These are phyloP conservation scores for Chalciporus sp. DNA, from an alignment of 1,284 basidiomycete genomes.

Conservation along the genomic window DNA sequence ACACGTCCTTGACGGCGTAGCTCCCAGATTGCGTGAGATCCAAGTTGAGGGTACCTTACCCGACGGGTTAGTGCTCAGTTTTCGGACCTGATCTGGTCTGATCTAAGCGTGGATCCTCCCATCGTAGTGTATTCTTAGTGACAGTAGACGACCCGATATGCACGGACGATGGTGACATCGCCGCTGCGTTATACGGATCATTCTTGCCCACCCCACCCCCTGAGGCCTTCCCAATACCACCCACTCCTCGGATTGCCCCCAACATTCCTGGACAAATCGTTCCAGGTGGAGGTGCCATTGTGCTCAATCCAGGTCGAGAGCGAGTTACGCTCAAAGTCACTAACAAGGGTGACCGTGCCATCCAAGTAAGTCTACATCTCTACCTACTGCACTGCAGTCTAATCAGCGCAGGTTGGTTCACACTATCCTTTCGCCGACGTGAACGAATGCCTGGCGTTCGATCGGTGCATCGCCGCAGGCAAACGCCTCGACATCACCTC, in stretches of 20 bases:
- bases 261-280: constrained; percentile 78
- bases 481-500: constrained; percentile 91
- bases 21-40: constrained; percentile 72
- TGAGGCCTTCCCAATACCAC: constrained; percentile 61
- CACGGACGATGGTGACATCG: constrained; percentile 78
- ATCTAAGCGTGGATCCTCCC: background rate
- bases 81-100: background rate
- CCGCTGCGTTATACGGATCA: constrained; percentile 87
- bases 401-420: constrained; percentile 69
- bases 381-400: constrained; percentile 1
- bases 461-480: constrained; percentile 80
- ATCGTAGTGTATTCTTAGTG: constrained; percentile 79
- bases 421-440: constrained; percentile 95
- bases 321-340: constrained; percentile 79
- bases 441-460: constrained; percentile 83
- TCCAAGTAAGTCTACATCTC: constrained; percentile 62
- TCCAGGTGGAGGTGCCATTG: constrained; percentile 66
- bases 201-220: constrained; percentile 82
- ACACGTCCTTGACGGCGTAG: constrained; percentile 86
- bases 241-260: constrained; percentile 52
- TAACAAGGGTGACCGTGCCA: constrained; percentile 93
- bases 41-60: constrained; percentile 92
- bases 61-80: constrained; percentile 61
- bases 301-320: constrained; percentile 74
- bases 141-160: constrained; percentile 95